Conservation (phyloP, 768 basidiomycete genomes). For the Collybia nuda region DNA sequence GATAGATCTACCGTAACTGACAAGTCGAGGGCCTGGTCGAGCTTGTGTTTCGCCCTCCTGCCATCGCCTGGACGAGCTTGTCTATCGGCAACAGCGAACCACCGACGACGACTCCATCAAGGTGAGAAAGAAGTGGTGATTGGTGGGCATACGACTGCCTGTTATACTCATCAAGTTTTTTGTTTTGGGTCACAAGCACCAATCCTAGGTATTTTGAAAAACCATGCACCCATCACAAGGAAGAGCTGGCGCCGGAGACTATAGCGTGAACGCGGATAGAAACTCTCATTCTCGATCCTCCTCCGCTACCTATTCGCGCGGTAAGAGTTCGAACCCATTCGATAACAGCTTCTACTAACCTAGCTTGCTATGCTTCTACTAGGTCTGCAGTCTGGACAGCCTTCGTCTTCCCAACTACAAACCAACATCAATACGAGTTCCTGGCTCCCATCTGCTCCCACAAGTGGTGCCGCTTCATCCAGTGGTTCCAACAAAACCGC, state of each 20-base stretch:
- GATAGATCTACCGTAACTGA: constrained; percentile 16
- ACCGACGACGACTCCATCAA: constrained; percentile 22
- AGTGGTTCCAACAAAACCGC: constrained; percentile 12
- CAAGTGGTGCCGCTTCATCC: constrained; percentile 11
- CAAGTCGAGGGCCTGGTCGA: constrained; percentile 7
- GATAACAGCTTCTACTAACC: constrained; percentile 3
- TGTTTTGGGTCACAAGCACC: constrained; percentile 13
- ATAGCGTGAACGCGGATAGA: constrained; percentile 22
- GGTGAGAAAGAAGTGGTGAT: constrained; percentile 21
- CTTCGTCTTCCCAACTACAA: constrained; percentile 8
- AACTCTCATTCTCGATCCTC: constrained; percentile 18
- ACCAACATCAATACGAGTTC: constrained; percentile 7
- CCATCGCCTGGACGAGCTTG: constrained; percentile 13
- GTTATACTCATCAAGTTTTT: constrained; percentile 17
- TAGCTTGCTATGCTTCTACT: constrained; percentile 8
- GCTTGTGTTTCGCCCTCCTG: constrained; percentile 15
- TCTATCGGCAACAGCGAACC: constrained; percentile 27
- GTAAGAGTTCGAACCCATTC: constrained; percentile 13
- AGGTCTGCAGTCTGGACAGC: constrained; percentile 6
- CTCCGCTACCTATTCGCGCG: constrained; percentile 17
- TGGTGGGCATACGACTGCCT: constrained; percentile 15
- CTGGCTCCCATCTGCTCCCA: constrained; percentile 9
- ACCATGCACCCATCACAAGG: constrained; percentile 33
- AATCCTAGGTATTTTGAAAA: constrained; percentile 5
- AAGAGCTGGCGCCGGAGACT: constrained; percentile 28